A percentile compares a stretch with the other conserved stretches of the same genome.
Conservation (phyloP, 2,329 filamentous ascomycete genomes). For the Arthrocladium fulminans region DNA sequence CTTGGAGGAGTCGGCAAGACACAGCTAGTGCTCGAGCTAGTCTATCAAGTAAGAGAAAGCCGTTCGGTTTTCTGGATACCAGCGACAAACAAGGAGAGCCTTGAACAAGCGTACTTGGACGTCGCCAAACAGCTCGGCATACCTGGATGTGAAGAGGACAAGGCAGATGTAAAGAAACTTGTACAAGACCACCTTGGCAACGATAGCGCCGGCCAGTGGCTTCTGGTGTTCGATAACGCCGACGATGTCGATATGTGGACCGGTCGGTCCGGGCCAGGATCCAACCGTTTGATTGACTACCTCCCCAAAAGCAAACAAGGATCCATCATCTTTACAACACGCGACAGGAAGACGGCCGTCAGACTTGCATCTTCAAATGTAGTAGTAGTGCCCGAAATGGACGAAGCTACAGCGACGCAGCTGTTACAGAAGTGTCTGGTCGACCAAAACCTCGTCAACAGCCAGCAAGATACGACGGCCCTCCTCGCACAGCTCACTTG, state of each 20-base stretch:
- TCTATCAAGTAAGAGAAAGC: constrained; percentile 5
- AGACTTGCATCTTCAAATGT: constrained; percentile 3
- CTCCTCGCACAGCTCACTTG: constrained; percentile 20
- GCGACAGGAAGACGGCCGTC: constrained; percentile 13
- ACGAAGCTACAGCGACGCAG: constrained; percentile 10
- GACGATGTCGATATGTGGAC: constrained; percentile 13
- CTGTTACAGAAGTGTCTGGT: constrained; percentile 17
- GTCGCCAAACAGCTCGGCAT: constrained; percentile 9
- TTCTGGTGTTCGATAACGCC: constrained; percentile 22
- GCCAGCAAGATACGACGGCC: neutral
- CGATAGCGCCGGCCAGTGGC: constrained; percentile 13
- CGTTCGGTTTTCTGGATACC: constrained; percentile 8
- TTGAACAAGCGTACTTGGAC: constrained; percentile 3
- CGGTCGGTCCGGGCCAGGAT: neutral
- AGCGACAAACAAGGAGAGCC: neutral
- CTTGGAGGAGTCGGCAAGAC: constrained; percentile 13
- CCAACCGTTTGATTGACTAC: constrained; percentile 11
- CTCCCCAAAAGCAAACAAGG: constrained; percentile 16
- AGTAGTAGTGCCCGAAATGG: constrained; percentile 10
- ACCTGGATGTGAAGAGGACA: constrained; percentile 7
- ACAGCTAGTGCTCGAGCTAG: constrained; percentile 10
- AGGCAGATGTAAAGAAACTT: constrained; percentile 12
- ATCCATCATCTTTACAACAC: constrained; percentile 23
- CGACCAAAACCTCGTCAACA: constrained; percentile 8
- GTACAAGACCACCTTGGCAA: constrained; percentile 10